Evolutionary conservation across 2,329 filamentous ascomycete genomes (phyloP).

Genomic region (Rhinocladiella similis): DNA sequence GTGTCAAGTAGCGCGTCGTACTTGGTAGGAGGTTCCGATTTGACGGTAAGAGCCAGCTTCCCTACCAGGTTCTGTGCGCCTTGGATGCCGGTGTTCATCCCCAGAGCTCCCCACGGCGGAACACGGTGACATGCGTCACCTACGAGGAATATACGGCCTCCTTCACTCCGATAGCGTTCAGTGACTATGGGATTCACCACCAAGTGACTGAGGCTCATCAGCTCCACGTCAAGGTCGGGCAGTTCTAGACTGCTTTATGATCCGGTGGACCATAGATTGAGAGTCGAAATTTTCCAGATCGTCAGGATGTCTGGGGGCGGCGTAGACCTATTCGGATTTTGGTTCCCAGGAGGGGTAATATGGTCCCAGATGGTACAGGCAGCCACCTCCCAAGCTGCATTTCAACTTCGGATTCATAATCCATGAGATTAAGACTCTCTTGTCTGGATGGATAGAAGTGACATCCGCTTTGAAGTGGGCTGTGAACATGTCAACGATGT

Average conservation of each 20-base stretch:
- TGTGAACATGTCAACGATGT: constrained; percentile 38
- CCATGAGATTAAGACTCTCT: constrained; percentile 37
- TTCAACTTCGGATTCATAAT: constrained; percentile 37
- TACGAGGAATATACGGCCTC: constrained; percentile 34
- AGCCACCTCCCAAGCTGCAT: constrained; percentile 36
- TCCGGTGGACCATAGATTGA: constrained; percentile 29
- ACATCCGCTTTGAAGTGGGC: constrained; percentile 36
- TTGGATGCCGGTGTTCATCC: constrained; percentile 28
- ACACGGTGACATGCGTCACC: constrained; percentile 39
- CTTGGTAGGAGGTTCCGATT: constrained; percentile 15
- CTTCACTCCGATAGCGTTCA: constrained; percentile 30
- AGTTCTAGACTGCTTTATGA: constrained; percentile 34
- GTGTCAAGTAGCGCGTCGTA: constrained; percentile 32
- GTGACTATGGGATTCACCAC: constrained; percentile 33
- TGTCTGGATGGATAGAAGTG: constrained; percentile 31
- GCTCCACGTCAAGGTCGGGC: constrained; percentile 33
- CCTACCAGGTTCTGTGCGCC: constrained; percentile 25
- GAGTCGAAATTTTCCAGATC: constrained; percentile 31
- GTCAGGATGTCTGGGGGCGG: constrained; percentile 28
- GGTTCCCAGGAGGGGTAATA: constrained; percentile 30
- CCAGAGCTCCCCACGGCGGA: constrained; percentile 37
- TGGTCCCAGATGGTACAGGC: constrained; percentile 38
- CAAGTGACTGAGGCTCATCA: constrained; percentile 37
- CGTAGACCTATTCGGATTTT: constrained; percentile 38
- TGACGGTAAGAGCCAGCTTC: constrained; percentile 28